Evolutionary conservation across 352 stramenopile species (phyloP), one percentile per base, ranked within the genome.

Genomic region (Paralagenidium karlingii): DNA sequence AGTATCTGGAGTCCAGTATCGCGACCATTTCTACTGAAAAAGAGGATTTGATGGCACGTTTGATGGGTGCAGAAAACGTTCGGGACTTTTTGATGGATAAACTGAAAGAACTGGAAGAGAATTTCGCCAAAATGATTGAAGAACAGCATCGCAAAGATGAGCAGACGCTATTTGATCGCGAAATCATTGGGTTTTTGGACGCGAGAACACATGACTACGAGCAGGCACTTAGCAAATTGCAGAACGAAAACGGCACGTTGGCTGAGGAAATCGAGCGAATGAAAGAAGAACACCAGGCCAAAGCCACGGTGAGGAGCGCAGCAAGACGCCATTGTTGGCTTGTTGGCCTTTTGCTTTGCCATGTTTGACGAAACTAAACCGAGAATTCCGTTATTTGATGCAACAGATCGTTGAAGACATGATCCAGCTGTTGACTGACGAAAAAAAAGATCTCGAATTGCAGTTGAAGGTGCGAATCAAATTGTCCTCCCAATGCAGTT

Each of bases 61-160:
- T 90, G 4, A 68, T 76, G n/a, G 76, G 68, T 25, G 70, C 76
- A 0, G 76, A 90, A 33, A 85, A 68, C 24, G 76, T 90, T 20
- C 73, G 76, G 11, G 76, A 85, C 26, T 90, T 90, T 24, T 49
- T 90, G 8, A 87, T 90, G 73, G 70, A 84, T 27, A 90, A 87
- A 30, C 57, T 90, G 13, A 82, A 81, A 34, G 68, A 85, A 9
- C 40, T 81, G 11, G 76, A 90, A 56, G 69, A 86, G 27, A 64
- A 54, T 4, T 44, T 90, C 4, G 47, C 68, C 10, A 55, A 38
- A 4, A 68, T 50, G 36, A 82, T 82, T 56, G 71, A 78, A 20
- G 51, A 36, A 3, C 59, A 50, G 8, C 33, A 51, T 0, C 77
- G 84, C 39, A 79, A 81, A 34, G 69, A 87, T 20, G 73, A 80